A percentile compares a stretch with the other conserved stretches of the same genome.
These are phyloP conservation scores for Fusarium sp. DNA, from an alignment of 2,329 filamentous ascomycete genomes.

Conservation along the genomic window DNA sequence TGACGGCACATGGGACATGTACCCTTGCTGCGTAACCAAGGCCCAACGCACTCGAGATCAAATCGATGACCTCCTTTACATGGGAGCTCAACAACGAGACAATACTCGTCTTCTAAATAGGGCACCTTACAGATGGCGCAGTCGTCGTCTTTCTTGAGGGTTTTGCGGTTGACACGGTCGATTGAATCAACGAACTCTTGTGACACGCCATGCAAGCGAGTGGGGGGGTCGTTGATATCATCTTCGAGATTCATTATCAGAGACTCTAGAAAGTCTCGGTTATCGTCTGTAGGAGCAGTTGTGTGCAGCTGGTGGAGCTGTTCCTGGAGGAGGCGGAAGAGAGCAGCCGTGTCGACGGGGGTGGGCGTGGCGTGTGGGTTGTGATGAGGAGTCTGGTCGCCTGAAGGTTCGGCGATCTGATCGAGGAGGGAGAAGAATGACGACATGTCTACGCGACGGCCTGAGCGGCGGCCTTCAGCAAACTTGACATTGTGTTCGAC, in stretches of 20 bases:
- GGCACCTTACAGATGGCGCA: conserved; percentile 73
- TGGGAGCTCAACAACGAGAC: conserved; percentile 71
- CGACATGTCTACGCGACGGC: conserved; percentile 71
- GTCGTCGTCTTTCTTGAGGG: conserved; percentile 60
- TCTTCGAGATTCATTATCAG: conserved; percentile 60
- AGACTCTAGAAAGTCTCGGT: conserved; percentile 60
- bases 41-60: conserved; percentile 74
- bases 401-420: conserved; percentile 57
- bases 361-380: conserved; percentile 69
- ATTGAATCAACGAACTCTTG: conserved; percentile 69
- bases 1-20: conserved; percentile 72
- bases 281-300: conserved; percentile 60
- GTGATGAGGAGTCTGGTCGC: conserved; percentile 53
- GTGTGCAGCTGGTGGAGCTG: conserved; percentile 64
- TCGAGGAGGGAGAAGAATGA: conserved; percentile 69
- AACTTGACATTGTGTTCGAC: conserved; percentile 73
- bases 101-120: conserved; percentile 70
- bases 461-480: conserved; percentile 51
- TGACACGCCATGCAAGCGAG: conserved; percentile 62
- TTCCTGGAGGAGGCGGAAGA: conserved; percentile 69
- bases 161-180: conserved; percentile 66
- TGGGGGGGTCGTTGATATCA: conserved; percentile 64
- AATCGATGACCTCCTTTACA: conserved; percentile 69
- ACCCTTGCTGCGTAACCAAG: conserved; percentile 72
- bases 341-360: conserved; percentile 66